A percentile compares a stretch with the other conserved stretches of the same genome.
phyloP scores from a whole-genome alignment of 352 stramenopile species.

The Pythium dissotocum region DNA sequence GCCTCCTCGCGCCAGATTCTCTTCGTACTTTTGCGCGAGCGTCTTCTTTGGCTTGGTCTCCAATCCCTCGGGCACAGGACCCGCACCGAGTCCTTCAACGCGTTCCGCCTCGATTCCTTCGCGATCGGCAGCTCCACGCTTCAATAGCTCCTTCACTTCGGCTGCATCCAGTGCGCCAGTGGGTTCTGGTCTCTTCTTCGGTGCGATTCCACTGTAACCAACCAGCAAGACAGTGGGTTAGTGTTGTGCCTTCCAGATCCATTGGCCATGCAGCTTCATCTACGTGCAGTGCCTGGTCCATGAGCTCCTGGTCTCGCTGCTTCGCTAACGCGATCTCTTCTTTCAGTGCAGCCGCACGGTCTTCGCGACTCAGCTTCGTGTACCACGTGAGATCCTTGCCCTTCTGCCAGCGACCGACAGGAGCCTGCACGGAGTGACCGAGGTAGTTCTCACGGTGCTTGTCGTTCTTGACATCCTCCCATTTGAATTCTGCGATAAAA shows the following conservation, averaged over 20 bases:
- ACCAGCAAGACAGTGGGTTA: background rate
- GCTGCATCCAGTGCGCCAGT: slow-evolving; percentile 58
- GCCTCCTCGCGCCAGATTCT: slow-evolving; percentile 46
- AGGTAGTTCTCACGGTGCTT: slow-evolving; percentile 93
- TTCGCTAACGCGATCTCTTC: slow-evolving; percentile 72
- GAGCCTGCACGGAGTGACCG: slow-evolving; percentile 84
- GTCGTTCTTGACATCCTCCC: slow-evolving; percentile 93
- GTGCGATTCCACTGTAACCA: slow-evolving; percentile 59
- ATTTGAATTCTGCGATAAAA: slow-evolving; percentile 82
- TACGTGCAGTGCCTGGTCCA: slow-evolving; percentile 87
- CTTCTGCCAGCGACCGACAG: slow-evolving; percentile 90
- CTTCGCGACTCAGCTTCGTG: slow-evolving; percentile 64
- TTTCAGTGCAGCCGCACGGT: slow-evolving; percentile 53
- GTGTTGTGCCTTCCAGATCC: background rate
- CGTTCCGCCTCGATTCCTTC: slow-evolving; percentile 71
- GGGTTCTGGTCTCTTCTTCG: slow-evolving; percentile 46
- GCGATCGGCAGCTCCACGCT: slow-evolving; percentile 70
- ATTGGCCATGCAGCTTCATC: background rate
- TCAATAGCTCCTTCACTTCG: slow-evolving; percentile 88
- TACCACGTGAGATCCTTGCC: slow-evolving; percentile 91
- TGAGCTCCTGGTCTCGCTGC: slow-evolving; percentile 87
- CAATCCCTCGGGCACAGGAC: slow-evolving; percentile 47
- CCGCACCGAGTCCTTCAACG: slow-evolving; percentile 85
- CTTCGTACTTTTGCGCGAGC: slow-evolving; percentile 71
- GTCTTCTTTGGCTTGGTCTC: slow-evolving; percentile 60